Conservation (phyloP, 2,329 filamentous ascomycete genomes). For the Phialocephala sp. region DNA sequence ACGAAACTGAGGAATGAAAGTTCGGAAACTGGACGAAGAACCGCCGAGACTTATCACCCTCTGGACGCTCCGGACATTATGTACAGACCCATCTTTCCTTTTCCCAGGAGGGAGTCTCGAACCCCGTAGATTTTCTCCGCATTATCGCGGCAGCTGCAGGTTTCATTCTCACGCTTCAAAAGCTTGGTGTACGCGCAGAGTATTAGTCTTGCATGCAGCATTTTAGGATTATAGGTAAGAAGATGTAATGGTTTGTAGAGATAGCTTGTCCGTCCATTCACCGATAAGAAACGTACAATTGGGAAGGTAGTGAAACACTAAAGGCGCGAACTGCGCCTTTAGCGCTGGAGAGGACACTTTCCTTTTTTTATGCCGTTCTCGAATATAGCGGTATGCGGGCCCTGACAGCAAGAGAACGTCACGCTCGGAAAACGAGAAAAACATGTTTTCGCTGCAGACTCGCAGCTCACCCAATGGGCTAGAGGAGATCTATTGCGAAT, state of each 20-base stretch:
- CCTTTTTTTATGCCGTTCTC: not conserved
- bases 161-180: conserved; percentile 4
- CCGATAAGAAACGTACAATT: conserved; percentile 17
- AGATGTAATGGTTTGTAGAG: conserved; percentile 3
- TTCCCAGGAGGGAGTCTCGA: not conserved
- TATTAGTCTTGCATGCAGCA: not conserved
- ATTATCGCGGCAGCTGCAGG: not conserved
- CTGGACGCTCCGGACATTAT: conserved; percentile 11
- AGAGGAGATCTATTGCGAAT: not conserved
- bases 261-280: not conserved
- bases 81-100: conserved; percentile 13
- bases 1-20: not conserved
- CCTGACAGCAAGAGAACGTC: not conserved
- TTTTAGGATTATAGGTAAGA: conserved; percentile 2
- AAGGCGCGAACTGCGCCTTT: conserved; percentile 10
- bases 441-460: not conserved
- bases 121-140: conserved; percentile 11
- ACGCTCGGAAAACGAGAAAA: not conserved
- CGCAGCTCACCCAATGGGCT: not conserved
- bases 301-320: not conserved
- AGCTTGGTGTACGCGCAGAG: too few relatives aligned
- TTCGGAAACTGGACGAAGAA: conserved; percentile 2
- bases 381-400: not conserved
- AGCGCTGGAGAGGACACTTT: not conserved
- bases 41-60: conserved; percentile 1